These are phyloP conservation scores for Ochetophila trinervis DNA, from an alignment of 306 rosid genomes.

Conservation along the genomic window DNA sequence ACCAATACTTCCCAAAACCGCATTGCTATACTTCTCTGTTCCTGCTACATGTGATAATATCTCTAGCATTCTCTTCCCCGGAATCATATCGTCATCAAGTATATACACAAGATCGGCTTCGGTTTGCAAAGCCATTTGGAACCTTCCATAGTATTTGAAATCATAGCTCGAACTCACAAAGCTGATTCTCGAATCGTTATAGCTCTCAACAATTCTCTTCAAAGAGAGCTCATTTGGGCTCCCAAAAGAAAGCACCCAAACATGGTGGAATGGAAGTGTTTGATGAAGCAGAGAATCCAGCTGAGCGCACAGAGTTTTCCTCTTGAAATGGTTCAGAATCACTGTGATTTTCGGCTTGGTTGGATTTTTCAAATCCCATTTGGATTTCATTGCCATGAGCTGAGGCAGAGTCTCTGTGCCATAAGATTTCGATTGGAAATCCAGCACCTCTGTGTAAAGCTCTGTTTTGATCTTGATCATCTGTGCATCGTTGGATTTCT, in stretches of 20 bases:
- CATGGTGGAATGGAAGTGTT: conserved; percentile 82
- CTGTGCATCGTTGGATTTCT: conserved; percentile 74
- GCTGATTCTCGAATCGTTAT: conserved; percentile 74
- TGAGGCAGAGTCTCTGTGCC: conserved; percentile 69
- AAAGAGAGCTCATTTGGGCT: conserved; percentile 84
- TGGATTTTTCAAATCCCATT: conserved; percentile 58
- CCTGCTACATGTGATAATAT: conserved; percentile 87
- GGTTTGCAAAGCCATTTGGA: conserved; percentile 89
- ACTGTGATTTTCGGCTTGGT: conserved; percentile 70
- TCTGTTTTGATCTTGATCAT: conserved; percentile 79
- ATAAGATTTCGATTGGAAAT: conserved; percentile 48
- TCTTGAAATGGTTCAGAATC: conserved; percentile 83
- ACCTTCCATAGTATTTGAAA: conserved; percentile 97
- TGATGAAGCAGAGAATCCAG: conserved; percentile 76
- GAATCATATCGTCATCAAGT: conserved; percentile 93
- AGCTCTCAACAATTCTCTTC: conserved; percentile 78
- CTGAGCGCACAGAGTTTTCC: conserved; percentile 90
- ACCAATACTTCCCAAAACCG: conserved; percentile 90
- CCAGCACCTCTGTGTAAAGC: conserved; percentile 64
- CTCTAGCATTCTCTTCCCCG: conserved; percentile 87
- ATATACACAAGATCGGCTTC: conserved; percentile 81
- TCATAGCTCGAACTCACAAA: conserved; percentile 86
- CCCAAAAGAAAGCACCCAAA: conserved; percentile 95
- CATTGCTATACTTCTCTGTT: conserved; percentile 69
- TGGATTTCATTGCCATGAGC: conserved; percentile 79